These are phyloP conservation scores for Stenocarpella maydis DNA, from an alignment of 2,329 filamentous ascomycete genomes.

Conservation along the genomic window DNA sequence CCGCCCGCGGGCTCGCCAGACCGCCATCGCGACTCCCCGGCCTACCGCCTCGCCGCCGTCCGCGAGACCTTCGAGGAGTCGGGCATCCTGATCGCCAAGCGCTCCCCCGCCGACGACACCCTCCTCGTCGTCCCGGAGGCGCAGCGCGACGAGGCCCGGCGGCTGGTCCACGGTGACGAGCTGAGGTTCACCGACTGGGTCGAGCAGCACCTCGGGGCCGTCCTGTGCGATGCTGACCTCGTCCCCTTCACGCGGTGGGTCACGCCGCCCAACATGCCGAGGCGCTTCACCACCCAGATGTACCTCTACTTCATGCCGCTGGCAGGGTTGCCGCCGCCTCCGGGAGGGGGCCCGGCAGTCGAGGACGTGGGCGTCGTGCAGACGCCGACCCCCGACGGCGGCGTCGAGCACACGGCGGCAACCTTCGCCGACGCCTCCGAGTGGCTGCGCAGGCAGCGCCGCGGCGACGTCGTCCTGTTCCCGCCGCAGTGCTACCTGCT, in stretches of 20 bases:
- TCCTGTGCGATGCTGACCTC: constrained; percentile 60
- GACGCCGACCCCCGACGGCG: constrained; percentile 74
- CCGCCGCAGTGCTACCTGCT: constrained; percentile 88
- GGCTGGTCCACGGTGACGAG: constrained; percentile 71
- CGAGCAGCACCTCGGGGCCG: constrained; percentile 37
- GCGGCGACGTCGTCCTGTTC: constrained; percentile 80
- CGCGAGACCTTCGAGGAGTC: constrained; percentile 96
- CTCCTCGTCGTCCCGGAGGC: constrained; percentile 68
- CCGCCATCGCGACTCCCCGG: constrained; percentile 74
- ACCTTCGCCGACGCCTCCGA: constrained; percentile 74
- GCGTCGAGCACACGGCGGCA: constrained; percentile 70
- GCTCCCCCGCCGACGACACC: constrained; percentile 49
- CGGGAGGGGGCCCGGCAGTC: constrained; percentile 28
- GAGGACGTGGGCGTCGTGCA: constrained; percentile 66
- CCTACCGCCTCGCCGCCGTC: constrained; percentile 84
- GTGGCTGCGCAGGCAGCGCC: constrained; percentile 73
- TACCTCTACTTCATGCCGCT: constrained; percentile 89
- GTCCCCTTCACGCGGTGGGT: constrained; percentile 92
- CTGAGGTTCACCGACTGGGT: constrained; percentile 74
- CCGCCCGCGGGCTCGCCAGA: constrained; percentile 55
- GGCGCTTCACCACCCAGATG: constrained; percentile 94
- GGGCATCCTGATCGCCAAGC: constrained; percentile 79
- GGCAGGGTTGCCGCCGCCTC: constrained; percentile 36
- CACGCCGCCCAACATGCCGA: constrained; percentile 76
- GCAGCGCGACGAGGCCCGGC: constrained; percentile 71